Conservation (phyloP, 495 filamentous ascomycete species). For the Astrothelium macrocarpum region DNA sequence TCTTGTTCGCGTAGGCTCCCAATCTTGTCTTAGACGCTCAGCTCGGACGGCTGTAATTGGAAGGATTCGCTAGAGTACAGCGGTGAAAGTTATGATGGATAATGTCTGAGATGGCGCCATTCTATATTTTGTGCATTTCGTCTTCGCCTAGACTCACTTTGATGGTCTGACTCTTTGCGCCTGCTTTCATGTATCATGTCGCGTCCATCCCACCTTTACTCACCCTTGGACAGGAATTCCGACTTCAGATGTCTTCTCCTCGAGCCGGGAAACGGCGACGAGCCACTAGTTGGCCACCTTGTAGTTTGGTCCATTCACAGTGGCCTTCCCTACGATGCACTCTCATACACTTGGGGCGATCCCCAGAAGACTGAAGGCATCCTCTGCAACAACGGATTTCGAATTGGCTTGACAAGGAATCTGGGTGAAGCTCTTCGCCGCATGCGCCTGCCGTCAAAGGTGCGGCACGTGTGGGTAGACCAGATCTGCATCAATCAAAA, state of each 20-base stretch:
- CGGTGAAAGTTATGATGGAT: no score
- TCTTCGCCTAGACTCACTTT: not conserved
- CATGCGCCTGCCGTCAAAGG: slow-evolving; percentile 8
- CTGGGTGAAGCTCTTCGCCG: slow-evolving; percentile 19
- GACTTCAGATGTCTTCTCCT: not conserved
- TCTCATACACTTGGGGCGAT: slow-evolving; percentile 22
- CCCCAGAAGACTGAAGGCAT: slow-evolving; percentile 9
- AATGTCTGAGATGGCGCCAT: no score
- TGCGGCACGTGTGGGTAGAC: slow-evolving; percentile 24
- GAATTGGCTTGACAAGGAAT: slow-evolving; percentile 11
- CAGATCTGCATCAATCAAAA: slow-evolving; percentile 28
- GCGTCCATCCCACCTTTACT: not conserved
- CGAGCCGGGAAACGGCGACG: not conserved
- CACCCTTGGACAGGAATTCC: not conserved
- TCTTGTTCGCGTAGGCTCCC: no score
- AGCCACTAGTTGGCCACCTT: not conserved
- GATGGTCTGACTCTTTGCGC: not conserved
- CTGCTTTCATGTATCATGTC: not conserved
- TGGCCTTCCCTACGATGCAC: slow-evolving; percentile 16
- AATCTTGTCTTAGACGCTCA: no score
- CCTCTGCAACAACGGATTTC: slow-evolving; percentile 11
- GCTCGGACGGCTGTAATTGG: no score
- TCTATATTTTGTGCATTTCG: no score
- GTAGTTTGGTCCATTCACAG: not conserved
- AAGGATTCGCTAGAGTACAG: no score